Evolutionary conservation across 2,329 filamentous ascomycete species (phyloP), one percentile per base, ranked within the genome.

Genomic region (Paecilomyces sp.): DNA sequence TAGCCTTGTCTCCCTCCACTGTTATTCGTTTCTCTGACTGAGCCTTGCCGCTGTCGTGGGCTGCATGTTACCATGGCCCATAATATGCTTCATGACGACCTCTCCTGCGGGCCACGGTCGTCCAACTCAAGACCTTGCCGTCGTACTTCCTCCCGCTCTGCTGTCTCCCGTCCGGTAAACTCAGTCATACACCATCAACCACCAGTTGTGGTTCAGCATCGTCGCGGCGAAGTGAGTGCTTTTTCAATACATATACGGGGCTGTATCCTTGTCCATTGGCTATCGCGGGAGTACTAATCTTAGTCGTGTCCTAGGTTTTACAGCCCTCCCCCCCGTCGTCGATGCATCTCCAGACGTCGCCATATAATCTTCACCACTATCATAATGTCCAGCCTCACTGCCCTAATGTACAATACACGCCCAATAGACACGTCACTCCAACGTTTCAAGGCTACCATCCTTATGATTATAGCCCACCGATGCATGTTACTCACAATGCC

Each of bases 31-130:
- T 55, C 54, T 55, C 9, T 33, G 30, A 13, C 28, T 11, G n/a
- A 31, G 54, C 54, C 30, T 55, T 33, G 54, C 30, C 28, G 28
- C n/a, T 25, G 33, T 31, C 54, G 25, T 55, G 54, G 54, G 33
- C 54, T 55, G 18, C 33, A 7, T 33, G 33, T 31, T 33, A 55
- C 33, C 30, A 36, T 36, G 54, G 54, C 54, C 54, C 54, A 36
- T 55, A 55, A 55, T 55, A 36, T 55, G 54, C 18, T 55, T 36
- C 54, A 25, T 24, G 33, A 55, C 28, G 22, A 55, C 54, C 54
- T 36, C 31, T 36, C 54, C 22, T 22, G 28, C 33, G 54, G 28
- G 54, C 54, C 54, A 55, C 25, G 18, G 18, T 36, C 25, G 30
- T 55, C 54, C 30, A 28, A 22, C 8, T 22, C 33, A 25, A 33